These are phyloP conservation scores for Trichoderma sp. DNA, from an alignment of 2,329 filamentous ascomycete genomes.

Conservation along the genomic window DNA sequence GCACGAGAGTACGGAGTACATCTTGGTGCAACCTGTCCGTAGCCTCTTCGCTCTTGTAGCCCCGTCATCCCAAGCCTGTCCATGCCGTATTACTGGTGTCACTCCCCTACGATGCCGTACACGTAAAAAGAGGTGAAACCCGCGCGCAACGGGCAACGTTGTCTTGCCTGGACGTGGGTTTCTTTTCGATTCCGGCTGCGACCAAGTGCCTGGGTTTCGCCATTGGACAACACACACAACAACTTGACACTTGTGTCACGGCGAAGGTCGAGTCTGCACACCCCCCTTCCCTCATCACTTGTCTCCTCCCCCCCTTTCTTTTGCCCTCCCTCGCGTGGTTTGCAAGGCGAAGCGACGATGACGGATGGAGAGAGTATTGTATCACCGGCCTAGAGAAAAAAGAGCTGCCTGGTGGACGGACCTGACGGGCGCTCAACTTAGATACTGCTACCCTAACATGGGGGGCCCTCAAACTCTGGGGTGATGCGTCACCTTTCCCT, in stretches of 20 bases:
- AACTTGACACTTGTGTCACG: slow-evolving; percentile 5
- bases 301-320: too few relatives aligned
- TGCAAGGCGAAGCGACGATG: background rate
- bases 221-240: slow-evolving; percentile 5
- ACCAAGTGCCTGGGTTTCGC: slow-evolving; percentile 15
- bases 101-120: background rate
- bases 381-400: too few relatives aligned
- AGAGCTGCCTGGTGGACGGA: too few relatives aligned
- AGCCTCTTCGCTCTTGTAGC: background rate
- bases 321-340: background rate
- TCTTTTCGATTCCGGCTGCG: slow-evolving; percentile 6
- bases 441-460: too few relatives aligned
- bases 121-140: background rate
- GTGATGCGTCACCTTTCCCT: too few relatives aligned
- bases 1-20: too few relatives aligned
- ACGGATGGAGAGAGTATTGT: too few relatives aligned
- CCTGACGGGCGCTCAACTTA: too few relatives aligned
- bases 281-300: background rate
- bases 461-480: too few relatives aligned
- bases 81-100: background rate
- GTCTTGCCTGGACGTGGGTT: background rate
- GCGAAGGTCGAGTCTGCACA: background rate
- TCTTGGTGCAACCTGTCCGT: background rate
- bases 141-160: slow-evolving; percentile 13
- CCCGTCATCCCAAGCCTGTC: too few relatives aligned